A percentile compares a stretch with the other conserved stretches of the same genome.
Evolutionary conservation across 306 rosid genomes (phyloP).

Genomic region (Dalbergia cultrata): DNA sequence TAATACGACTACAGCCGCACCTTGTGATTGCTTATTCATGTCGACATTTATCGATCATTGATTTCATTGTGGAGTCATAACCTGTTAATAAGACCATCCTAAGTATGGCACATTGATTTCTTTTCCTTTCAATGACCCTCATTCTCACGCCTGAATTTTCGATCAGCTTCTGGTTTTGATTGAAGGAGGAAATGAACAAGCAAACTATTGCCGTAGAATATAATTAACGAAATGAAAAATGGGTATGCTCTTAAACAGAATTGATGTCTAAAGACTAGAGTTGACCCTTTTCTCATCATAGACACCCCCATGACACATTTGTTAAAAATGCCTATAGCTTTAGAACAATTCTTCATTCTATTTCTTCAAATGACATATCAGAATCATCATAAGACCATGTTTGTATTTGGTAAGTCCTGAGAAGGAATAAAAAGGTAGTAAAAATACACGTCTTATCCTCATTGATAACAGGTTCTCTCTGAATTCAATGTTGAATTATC

Average conservation of each 20-base stretch:
- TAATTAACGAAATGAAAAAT: slow-evolving; percentile 57
- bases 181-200: slow-evolving; percentile 43
- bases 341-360: slow-evolving; percentile 31
- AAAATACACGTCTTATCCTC: slow-evolving; percentile 1
- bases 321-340: slow-evolving; percentile 43
- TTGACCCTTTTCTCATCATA: slow-evolving; percentile 51
- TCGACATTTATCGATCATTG: no score
- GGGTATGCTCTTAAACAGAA: slow-evolving; percentile 58
- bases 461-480: slow-evolving; percentile 20
- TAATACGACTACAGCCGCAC: no score
- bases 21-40: no score
- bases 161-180: slow-evolving; percentile 62
- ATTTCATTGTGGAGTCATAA: background rate
- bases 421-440: slow-evolving; percentile 23
- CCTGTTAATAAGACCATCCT: slow-evolving; percentile 20
- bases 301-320: slow-evolving; percentile 48
- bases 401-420: background rate
- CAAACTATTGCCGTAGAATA: slow-evolving; percentile 54
- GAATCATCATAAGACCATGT: background rate
- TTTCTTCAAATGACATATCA: slow-evolving; percentile 39
- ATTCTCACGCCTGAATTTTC: slow-evolving; percentile 59
- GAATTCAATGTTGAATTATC: slow-evolving; percentile 31
- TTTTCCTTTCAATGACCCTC: slow-evolving; percentile 2
- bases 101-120: slow-evolving; percentile 25
- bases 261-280: slow-evolving; percentile 26